These are phyloP conservation scores for Venturia nashicola DNA, from an alignment of 2,329 filamentous ascomycete genomes.

Conservation along the genomic window DNA sequence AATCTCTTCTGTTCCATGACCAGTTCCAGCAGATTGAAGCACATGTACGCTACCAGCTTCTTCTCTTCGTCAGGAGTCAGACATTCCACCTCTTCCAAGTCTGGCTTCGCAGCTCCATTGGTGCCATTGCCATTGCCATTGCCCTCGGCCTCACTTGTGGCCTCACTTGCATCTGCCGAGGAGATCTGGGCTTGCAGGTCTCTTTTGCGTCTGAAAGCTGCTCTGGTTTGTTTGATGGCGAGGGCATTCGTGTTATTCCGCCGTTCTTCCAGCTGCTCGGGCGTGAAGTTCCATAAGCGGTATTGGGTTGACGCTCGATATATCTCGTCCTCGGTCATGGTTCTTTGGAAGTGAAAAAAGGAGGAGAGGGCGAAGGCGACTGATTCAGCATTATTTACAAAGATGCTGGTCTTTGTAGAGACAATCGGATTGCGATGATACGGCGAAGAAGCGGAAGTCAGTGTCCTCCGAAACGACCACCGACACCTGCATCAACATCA, in stretches of 20 bases:
- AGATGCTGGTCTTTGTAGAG: background rate
- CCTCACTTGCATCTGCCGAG: background rate
- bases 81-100: constrained; percentile 54
- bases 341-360: constrained; percentile 9
- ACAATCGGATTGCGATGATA: background rate
- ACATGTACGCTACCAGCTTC: constrained; percentile 70
- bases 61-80: constrained; percentile 75
- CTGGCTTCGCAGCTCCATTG: constrained; percentile 19
- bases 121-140: constrained; percentile 13
- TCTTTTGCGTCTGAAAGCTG: constrained; percentile 37
- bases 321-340: constrained; percentile 78
- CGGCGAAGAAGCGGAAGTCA: background rate
- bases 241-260: constrained; percentile 69
- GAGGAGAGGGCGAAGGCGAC: background rate
- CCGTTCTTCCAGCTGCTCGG: constrained; percentile 55
- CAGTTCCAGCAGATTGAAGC: constrained; percentile 43
- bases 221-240: constrained; percentile 55
- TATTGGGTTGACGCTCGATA: constrained; percentile 88
- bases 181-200: background rate
- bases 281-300: constrained; percentile 83
- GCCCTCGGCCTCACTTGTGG: constrained; percentile 11
- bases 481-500: background rate
- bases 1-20: constrained; percentile 7
- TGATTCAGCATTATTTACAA: background rate
- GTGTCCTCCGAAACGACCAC: background rate